A percentile compares a stretch with the other conserved stretches of the same genome.
These are phyloP conservation scores for Nannizziopsis barbatae DNA, from an alignment of 2,329 filamentous ascomycete genomes.

Conservation along the genomic window DNA sequence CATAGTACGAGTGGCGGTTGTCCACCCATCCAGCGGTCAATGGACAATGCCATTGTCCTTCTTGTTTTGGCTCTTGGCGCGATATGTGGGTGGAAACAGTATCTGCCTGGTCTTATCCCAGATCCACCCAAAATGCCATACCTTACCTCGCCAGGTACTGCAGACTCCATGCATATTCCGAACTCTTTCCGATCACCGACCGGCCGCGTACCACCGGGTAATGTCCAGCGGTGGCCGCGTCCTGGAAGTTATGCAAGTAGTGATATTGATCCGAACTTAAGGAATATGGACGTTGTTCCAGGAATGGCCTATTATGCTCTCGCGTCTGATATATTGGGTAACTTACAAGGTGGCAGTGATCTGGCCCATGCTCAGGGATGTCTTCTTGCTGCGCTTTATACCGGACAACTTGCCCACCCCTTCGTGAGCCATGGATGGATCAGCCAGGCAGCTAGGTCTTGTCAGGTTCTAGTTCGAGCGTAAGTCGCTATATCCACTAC, in stretches of 20 bases:
- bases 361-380: constrained; percentile 75
- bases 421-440: constrained; percentile 73
- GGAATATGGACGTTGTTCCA: constrained; percentile 75
- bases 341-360: constrained; percentile 64
- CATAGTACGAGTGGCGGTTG: constrained; percentile 2
- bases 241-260: constrained; percentile 11
- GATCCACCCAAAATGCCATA: constrained; percentile 14
- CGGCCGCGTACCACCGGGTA: constrained; percentile 8
- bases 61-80: constrained; percentile 77
- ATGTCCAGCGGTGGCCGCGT: constrained; percentile 4
- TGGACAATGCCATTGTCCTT: constrained; percentile 71
- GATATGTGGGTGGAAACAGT: constrained; percentile 50
- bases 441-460: constrained; percentile 47
- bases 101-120: constrained; percentile 46
- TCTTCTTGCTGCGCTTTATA: constrained; percentile 76
- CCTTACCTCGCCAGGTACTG: constrained; percentile 12
- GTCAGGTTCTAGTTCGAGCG: constrained; percentile 64
- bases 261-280: constrained; percentile 23
- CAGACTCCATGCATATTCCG: constrained; percentile 3
- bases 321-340: constrained; percentile 75
- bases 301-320: constrained; percentile 83
- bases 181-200: constrained; percentile 9
- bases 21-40: constrained; percentile 44
- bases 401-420: constrained; percentile 75
- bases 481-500: constrained; percentile 35